Conservation (phyloP, 108 stramenopile genomes). For the Nitzschia putrida region DNA sequence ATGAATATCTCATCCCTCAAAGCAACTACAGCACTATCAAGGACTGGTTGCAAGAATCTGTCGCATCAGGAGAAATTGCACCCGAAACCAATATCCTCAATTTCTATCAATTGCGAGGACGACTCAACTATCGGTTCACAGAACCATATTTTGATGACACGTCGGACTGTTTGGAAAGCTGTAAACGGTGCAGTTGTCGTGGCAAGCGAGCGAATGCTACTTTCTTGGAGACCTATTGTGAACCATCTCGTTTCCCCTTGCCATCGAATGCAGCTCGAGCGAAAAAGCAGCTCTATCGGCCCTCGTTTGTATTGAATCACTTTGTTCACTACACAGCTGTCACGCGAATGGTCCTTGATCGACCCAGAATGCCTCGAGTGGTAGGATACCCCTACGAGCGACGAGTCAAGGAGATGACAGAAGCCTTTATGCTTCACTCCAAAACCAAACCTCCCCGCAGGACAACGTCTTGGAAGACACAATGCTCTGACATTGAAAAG, state of each 20-base stretch:
- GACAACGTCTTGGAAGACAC: constrained; percentile 7
- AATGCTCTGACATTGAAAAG: not conserved
- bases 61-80: constrained; percentile 23
- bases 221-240: constrained; percentile 74
- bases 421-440: constrained; percentile 80
- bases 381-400: constrained; percentile 37
- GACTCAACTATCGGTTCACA: constrained; percentile 51
- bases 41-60: constrained; percentile 14
- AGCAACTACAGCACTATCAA: constrained; percentile 41
- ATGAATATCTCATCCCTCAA: constrained; percentile 78
- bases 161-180: not conserved
- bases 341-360: constrained; percentile 39
- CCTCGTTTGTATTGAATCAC: constrained; percentile 68
- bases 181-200: constrained; percentile 21
- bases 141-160: constrained; percentile 29
- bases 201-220: constrained; percentile 36
- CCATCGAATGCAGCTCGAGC: constrained; percentile 64
- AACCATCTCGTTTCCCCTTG: constrained; percentile 59
- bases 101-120: constrained; percentile 53
- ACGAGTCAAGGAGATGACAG: constrained; percentile 54
- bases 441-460: constrained; percentile 51
- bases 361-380: constrained; percentile 27
- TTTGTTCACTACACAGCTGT: constrained; percentile 85
- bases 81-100: constrained; percentile 42
- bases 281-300: constrained; percentile 82